Conservation (phyloP, 2,329 filamentous ascomycete species). For the Phialocephala sp. region DNA sequence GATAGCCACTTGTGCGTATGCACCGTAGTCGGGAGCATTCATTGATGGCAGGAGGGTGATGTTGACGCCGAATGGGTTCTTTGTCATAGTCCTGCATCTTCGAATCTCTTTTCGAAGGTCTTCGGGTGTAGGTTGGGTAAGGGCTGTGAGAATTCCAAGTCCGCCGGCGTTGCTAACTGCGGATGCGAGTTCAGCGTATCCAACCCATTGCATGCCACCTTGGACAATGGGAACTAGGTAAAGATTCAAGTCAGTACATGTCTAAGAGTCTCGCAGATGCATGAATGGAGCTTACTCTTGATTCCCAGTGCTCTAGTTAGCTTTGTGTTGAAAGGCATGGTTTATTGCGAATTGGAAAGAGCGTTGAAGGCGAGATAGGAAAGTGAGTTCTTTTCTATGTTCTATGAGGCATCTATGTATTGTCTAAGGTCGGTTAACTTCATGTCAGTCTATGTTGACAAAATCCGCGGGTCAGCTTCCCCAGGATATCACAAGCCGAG, state of each 20-base stretch:
- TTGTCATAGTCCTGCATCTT: slow-evolving; percentile 80
- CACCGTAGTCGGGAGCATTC: slow-evolving; percentile 88
- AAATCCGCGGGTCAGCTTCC: not conserved
- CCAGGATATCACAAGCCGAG: not conserved
- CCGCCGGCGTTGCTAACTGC: slow-evolving; percentile 84
- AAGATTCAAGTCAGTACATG: slow-evolving; percentile 27
- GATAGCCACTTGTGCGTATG: slow-evolving; percentile 90
- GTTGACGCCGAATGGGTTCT: slow-evolving; percentile 88
- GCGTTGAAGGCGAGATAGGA: not conserved
- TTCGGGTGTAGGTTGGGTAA: slow-evolving; percentile 92
- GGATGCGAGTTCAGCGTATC: slow-evolving; percentile 78
- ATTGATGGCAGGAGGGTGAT: slow-evolving; percentile 90
- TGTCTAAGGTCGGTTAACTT: not conserved
- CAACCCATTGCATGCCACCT: slow-evolving; percentile 87
- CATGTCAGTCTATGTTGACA: slow-evolving; percentile 1
- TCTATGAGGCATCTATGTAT: slow-evolving; percentile 7
- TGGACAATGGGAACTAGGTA: slow-evolving; percentile 78
- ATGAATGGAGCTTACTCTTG: slow-evolving; percentile 34
- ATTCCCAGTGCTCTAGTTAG: slow-evolving; percentile 50
- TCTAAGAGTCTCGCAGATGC: not conserved
- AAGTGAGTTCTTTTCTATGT: slow-evolving; percentile 26
- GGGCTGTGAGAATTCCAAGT: slow-evolving; percentile 80
- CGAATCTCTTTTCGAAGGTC: slow-evolving; percentile 93
- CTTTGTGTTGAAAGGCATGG: slow-evolving; percentile 48
- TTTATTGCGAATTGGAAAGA: slow-evolving; percentile 10